These are phyloP conservation scores for Cryoendolithus antarcticus DNA, from an alignment of 2,329 filamentous ascomycete species.

Conservation along the genomic window DNA sequence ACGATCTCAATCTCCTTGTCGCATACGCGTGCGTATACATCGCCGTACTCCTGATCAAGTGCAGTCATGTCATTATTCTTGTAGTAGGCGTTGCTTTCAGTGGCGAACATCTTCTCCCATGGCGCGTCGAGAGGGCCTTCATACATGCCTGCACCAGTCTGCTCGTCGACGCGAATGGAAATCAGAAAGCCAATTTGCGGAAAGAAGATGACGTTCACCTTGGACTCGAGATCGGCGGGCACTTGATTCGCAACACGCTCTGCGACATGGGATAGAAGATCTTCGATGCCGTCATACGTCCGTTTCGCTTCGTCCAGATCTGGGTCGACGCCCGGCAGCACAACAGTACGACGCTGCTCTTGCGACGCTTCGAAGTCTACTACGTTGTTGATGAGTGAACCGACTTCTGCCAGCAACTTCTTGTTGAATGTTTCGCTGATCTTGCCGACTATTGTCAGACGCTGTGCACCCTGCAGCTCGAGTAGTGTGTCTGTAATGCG, in stretches of 20 bases:
- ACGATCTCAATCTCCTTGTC: conserved; percentile 85
- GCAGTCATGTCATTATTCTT: conserved; percentile 74
- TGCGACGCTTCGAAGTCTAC: conserved; percentile 72
- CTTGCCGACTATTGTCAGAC: conserved; percentile 42
- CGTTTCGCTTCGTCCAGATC: conserved; percentile 68
- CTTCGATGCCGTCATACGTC: conserved; percentile 64
- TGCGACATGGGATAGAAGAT: conserved; percentile 57
- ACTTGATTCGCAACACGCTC: conserved; percentile 50
- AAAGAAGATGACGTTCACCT: conserved; percentile 73
- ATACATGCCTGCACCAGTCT: conserved; percentile 48
- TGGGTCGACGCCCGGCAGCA: conserved; percentile 58
- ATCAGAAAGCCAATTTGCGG: conserved; percentile 87
- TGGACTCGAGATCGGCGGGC: conserved; percentile 42
- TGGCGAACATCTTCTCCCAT: conserved; percentile 71
- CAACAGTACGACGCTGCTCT: conserved; percentile 57
- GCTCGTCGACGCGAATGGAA: conserved; percentile 51
- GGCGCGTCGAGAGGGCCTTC: conserved; percentile 46
- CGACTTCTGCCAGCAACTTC: conserved; percentile 50
- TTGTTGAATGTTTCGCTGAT: conserved; percentile 49
- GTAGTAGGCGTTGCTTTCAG: conserved; percentile 61
- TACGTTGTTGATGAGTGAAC: conserved; percentile 57
- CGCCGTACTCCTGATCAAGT: conserved; percentile 70
- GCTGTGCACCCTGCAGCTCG: conserved; percentile 43
- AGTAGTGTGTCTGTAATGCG: conserved; percentile 54
- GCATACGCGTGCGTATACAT: conserved; percentile 73